phyloP scores from a whole-genome alignment of 768 basidiomycete genomes.

The Tricholoma matsutake region DNA sequence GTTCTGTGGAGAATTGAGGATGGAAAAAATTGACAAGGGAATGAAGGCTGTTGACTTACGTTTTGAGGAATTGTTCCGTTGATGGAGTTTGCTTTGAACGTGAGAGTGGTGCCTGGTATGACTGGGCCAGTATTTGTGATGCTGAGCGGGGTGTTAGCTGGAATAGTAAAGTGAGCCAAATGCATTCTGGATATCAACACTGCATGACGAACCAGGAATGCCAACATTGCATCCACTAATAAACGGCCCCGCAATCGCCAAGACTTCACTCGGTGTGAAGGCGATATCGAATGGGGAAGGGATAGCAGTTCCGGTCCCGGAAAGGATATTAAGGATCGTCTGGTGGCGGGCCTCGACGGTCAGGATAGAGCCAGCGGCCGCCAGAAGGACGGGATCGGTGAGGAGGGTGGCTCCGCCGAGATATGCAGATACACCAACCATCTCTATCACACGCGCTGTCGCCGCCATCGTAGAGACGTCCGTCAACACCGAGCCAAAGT shows the following conservation, averaged over 20 bases:
- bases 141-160: constrained; percentile 57
- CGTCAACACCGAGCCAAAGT: constrained; percentile 59
- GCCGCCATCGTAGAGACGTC: constrained; percentile 70
- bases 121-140: constrained; percentile 64
- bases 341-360: constrained; percentile 85
- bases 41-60: constrained; percentile 29
- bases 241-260: constrained; percentile 67
- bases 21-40: not conserved
- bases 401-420: constrained; percentile 69
- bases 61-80: constrained; percentile 43
- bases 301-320: constrained; percentile 52
- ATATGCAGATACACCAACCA: constrained; percentile 74
- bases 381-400: constrained; percentile 54
- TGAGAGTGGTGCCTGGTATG: constrained; percentile 55
- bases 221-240: constrained; percentile 62
- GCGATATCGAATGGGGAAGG: constrained; percentile 72
- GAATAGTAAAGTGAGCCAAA: not conserved
- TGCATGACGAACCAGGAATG: constrained; percentile 42
- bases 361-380: constrained; percentile 69
- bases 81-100: constrained; percentile 56
- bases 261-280: constrained; percentile 65
- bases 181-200: not conserved
- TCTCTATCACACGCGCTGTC: constrained; percentile 72
- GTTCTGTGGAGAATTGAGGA: constrained; percentile 31
- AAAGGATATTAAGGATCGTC: constrained; percentile 70